Percentiles rank a stretch among this genome's conserved stretches.
Evolutionary conservation across 208 protist species (phyloP).

Genomic region (Zelonia costaricensis): DNA sequence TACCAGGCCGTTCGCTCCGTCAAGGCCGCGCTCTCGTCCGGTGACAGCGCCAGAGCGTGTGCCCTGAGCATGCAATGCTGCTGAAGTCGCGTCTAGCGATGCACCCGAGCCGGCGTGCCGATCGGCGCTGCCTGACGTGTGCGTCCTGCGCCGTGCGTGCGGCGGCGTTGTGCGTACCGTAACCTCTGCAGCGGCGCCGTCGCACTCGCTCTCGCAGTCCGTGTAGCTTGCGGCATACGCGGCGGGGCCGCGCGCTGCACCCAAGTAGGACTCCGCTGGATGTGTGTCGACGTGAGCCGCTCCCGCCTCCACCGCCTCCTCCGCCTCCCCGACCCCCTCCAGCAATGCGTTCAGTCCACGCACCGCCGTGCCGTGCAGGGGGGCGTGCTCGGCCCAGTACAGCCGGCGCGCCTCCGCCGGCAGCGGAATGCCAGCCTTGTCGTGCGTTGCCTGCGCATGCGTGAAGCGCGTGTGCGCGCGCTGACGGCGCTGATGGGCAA

Average conservation of each 20-base stretch:
- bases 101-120: too few relatives aligned
- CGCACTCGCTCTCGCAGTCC: neutral
- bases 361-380: constrained; percentile 10
- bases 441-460: constrained; percentile 5
- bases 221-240: too few relatives aligned
- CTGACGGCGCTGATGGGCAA: neutral
- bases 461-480: constrained; percentile 3
- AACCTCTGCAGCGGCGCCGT: neutral
- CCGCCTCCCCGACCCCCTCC: constrained; percentile 22
- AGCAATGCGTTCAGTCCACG: constrained; percentile 23
- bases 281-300: too few relatives aligned
- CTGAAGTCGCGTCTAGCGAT: too few relatives aligned
- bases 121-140: too few relatives aligned
- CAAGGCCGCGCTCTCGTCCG: neutral
- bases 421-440: constrained; percentile 1
- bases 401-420: constrained; percentile 2
- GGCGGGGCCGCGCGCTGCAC: too few relatives aligned
- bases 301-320: too few relatives aligned
- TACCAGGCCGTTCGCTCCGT: constrained; percentile 6
- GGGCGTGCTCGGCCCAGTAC: constrained; percentile 27
- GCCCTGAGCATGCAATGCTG: too few relatives aligned
- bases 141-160: too few relatives aligned
- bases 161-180: too few relatives aligned
- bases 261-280: too few relatives aligned
- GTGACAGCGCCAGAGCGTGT: neutral